Evolutionary conservation across 1,284 basidiomycete genomes (phyloP).

Genomic region (Fomitopsis betulina): DNA sequence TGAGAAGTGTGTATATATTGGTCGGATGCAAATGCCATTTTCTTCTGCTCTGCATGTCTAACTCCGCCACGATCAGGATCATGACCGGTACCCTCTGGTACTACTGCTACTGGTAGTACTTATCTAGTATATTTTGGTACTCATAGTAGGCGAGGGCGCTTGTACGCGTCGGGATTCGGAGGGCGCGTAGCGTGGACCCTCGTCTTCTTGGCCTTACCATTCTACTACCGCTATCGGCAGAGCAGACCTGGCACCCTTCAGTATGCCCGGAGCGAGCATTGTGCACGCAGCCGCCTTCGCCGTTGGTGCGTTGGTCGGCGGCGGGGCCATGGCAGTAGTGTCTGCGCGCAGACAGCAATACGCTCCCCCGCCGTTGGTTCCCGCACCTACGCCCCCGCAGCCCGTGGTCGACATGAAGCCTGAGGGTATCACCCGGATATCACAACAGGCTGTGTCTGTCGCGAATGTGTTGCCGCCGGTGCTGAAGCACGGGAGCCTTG

Average conservation of each 20-base stretch:
- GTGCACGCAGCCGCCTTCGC: slow-evolving; percentile 68
- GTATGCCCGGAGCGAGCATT: slow-evolving; percentile 41
- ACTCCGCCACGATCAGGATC: no score
- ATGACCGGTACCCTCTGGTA: no score
- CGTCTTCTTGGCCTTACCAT: no score
- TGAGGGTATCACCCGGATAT: slow-evolving; percentile 21
- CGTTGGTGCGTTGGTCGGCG: slow-evolving; percentile 66
- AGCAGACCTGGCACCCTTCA: background rate
- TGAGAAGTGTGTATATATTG: slow-evolving; percentile 6
- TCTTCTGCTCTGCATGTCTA: background rate
- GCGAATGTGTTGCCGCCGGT: slow-evolving; percentile 27
- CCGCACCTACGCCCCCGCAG: background rate
- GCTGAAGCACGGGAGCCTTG: slow-evolving; percentile 74
- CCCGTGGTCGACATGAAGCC: slow-evolving; percentile 23
- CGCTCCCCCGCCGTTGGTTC: slow-evolving; percentile 7
- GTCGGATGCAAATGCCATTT: slow-evolving; percentile 1
- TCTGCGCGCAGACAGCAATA: slow-evolving; percentile 12
- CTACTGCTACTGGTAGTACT: no score
- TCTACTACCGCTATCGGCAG: background rate
- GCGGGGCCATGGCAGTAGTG: slow-evolving; percentile 53
- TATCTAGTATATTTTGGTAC: no score
- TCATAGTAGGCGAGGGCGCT: no score
- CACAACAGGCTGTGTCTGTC: slow-evolving; percentile 5
- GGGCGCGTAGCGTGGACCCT: no score
- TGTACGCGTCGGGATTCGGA: no score